These are phyloP conservation scores for Cladosporium oxysporum DNA, from an alignment of 2,329 filamentous ascomycete species.

Conservation along the genomic window DNA sequence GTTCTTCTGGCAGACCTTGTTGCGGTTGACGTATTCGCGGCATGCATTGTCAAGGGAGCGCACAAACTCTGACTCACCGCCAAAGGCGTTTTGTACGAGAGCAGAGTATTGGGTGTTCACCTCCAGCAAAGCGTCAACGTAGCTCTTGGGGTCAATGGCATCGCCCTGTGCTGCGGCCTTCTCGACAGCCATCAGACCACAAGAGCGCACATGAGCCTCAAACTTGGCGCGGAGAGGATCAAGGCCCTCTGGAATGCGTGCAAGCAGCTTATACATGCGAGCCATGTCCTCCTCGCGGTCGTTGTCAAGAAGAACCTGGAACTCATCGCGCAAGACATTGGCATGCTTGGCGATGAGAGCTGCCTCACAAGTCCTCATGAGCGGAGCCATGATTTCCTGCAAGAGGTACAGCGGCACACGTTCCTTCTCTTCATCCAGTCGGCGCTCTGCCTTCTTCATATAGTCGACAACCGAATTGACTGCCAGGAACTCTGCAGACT, in stretches of 20 bases:
- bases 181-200: slow-evolving; percentile 82
- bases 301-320: slow-evolving; percentile 89
- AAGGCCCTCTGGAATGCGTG: slow-evolving; percentile 84
- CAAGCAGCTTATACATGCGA: slow-evolving; percentile 91
- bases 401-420: slow-evolving; percentile 91
- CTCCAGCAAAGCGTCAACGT: slow-evolving; percentile 91
- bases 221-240: slow-evolving; percentile 86
- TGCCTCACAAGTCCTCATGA: slow-evolving; percentile 86
- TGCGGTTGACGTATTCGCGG: slow-evolving; percentile 96
- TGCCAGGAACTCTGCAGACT: slow-evolving; percentile 90
- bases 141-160: slow-evolving; percentile 91
- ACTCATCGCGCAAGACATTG: slow-evolving; percentile 84
- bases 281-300: slow-evolving; percentile 94
- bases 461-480: slow-evolving; percentile 98
- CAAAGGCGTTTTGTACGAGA: slow-evolving; percentile 89
- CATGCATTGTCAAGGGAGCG: slow-evolving; percentile 95
- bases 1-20: slow-evolving; percentile 90
- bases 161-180: slow-evolving; percentile 89
- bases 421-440: slow-evolving; percentile 89
- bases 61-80: slow-evolving; percentile 94
- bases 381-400: slow-evolving; percentile 77
- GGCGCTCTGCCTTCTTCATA: slow-evolving; percentile 97
- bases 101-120: slow-evolving; percentile 92
- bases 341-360: slow-evolving; percentile 90
- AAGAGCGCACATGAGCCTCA: slow-evolving; percentile 88